Evolutionary conservation across 208 protist genomes (phyloP).

Genomic region (Leishmania braziliensis): DNA sequence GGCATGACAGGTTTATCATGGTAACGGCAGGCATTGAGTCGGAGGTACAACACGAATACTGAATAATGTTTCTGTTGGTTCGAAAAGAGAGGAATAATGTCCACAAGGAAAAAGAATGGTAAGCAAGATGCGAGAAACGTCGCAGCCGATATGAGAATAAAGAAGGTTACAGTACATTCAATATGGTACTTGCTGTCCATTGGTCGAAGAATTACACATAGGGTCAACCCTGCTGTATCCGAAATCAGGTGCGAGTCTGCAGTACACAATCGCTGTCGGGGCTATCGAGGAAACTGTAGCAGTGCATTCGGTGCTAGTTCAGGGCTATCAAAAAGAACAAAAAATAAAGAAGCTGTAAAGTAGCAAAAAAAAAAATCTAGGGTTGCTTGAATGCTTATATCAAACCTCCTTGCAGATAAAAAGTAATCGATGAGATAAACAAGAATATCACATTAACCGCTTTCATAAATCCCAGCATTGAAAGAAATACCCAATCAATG

Average conservation of each 20-base stretch:
- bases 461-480: not conserved
- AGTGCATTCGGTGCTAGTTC: not conserved
- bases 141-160: not conserved
- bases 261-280: not conserved
- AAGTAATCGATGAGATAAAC: not conserved
- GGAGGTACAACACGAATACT: not conserved
- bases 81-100: not conserved
- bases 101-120: not conserved
- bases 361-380: not conserved
- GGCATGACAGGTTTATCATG: not conserved
- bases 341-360: not conserved
- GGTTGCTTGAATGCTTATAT: not conserved
- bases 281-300: not conserved
- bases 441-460: not conserved
- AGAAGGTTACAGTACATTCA: no score
- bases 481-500: not conserved
- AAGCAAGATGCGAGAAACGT: not conserved
- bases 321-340: not conserved
- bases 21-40: not conserved
- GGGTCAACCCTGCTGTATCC: not conserved
- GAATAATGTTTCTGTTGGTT: not conserved
- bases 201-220: not conserved
- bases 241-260: not conserved
- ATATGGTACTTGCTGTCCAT: not conserved
- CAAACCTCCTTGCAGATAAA: not conserved